Base-by-base conservation (phyloP, 257 asterid species). In the Solanum dulcamara region DNA sequence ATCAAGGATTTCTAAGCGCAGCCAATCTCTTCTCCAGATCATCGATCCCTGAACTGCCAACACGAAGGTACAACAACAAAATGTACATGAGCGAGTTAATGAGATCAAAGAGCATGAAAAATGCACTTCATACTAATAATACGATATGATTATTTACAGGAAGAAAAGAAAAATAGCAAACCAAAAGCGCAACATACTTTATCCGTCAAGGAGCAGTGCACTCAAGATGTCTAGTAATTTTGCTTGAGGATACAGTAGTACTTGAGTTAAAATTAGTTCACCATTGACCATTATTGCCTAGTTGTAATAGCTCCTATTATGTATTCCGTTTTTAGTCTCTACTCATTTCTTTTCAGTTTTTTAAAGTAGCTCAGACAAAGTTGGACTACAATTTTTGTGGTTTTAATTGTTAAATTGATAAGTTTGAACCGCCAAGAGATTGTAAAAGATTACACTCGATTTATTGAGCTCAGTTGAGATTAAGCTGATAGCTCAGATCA, bases 11-110 rank as follows among this genome's bases (percentile, higher is more conserved):
- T 87, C 98, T 91, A 70, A 95, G 97, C 66, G 97, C 96, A 13
- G 97, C 98, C 91, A 95, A 51, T 80, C 98, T 90, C 93, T 93
- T 90, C 89, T 93, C 98, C 84, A 95, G 93, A 59, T 95, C 98
- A 84, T 91, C 92, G 38, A 92, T 80, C 55, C 88, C 92, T 53
- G 98, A 94, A 88, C 96, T 94, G 89, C 88, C 64, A 74, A 32
- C 24, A 90, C 1, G 10, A 77, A 77, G 12, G 17, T 14, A 74
- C 37, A 24, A 38, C 53, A 38, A 72, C 12, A 2, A 12, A 18
- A 44, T 20, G 10, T 24, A 74, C 10, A 53, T 42, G 81, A 74
- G 57, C 2, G 20, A 12, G 37, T 46, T 77, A 46, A 48, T 17
- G 62, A 77, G 42, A 77, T 77, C 9, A 42, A 10, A 46, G 83